phyloP scores from a whole-genome alignment of 306 rosid genomes.

The Pterocarpus macrocarpus region DNA sequence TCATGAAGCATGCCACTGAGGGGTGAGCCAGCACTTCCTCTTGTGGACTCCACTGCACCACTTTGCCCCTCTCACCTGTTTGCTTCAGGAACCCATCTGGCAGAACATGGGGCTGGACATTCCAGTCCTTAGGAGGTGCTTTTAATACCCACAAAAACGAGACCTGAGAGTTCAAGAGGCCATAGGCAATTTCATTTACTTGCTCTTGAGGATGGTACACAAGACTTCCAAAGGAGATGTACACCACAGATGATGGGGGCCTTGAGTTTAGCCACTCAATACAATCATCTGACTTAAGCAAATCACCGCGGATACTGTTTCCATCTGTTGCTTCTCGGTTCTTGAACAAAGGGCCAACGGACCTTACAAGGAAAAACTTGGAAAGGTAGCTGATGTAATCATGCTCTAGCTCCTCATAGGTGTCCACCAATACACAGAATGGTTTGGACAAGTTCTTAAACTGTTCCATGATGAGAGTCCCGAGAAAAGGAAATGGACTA shows the following conservation, averaged over 20 bases:
- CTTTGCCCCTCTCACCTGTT: constrained; percentile 55
- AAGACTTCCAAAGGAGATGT: constrained; percentile 72
- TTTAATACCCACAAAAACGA: constrained; percentile 74
- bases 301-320: constrained; percentile 57
- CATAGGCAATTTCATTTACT: constrained; percentile 73
- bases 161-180: constrained; percentile 53
- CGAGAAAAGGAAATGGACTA: constrained; percentile 39
- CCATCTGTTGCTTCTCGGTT: constrained; percentile 32
- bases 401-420: constrained; percentile 63
- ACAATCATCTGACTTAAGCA: constrained; percentile 59
- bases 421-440: constrained; percentile 68
- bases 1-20: constrained; percentile 67
- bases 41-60: constrained; percentile 78
- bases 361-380: constrained; percentile 33
- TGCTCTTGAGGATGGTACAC: constrained; percentile 65
- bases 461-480: constrained; percentile 58
- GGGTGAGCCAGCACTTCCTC: constrained; percentile 68
- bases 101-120: constrained; percentile 25
- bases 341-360: constrained; percentile 73
- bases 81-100: constrained; percentile 64
- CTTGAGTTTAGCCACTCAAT: constrained; percentile 69
- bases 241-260: constrained; percentile 58
- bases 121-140: constrained; percentile 43
- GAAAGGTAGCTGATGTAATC: constrained; percentile 52
- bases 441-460: constrained; percentile 52